A percentile compares a stretch with the other conserved stretches of the same genome.
Conservation (phyloP, 805 yeast species). For the Barnettozyma californica region DNA sequence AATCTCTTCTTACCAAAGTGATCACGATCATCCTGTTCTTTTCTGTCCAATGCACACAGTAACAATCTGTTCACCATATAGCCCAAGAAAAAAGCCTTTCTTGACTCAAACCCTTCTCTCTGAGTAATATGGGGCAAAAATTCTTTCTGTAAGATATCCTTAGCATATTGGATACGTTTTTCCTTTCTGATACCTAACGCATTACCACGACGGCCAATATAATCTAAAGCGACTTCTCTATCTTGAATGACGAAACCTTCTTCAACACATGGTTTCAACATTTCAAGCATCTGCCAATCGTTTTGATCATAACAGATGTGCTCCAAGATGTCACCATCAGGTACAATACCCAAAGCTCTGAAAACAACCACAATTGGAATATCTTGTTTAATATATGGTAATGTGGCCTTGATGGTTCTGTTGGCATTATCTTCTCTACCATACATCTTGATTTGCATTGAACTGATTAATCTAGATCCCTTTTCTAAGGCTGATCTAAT, state of each 20-base stretch:
- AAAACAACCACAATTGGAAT: slow-evolving; percentile 95
- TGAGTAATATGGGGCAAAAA: slow-evolving; percentile 96
- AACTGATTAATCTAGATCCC: slow-evolving; percentile 91
- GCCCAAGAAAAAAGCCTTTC: slow-evolving; percentile 96
- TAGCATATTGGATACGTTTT: slow-evolving; percentile 96
- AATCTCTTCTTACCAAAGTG: slow-evolving; percentile 98
- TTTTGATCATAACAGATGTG: slow-evolving; percentile 96
- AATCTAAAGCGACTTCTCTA: slow-evolving; percentile 95
- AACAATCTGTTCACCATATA: slow-evolving; percentile 95
- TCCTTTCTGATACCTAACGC: slow-evolving; percentile 95
- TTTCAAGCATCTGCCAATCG: slow-evolving; percentile 99
- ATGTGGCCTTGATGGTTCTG: slow-evolving; percentile 88
- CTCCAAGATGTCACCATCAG: slow-evolving; percentile 97
- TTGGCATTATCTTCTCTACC: slow-evolving; percentile 77
- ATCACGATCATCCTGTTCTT: slow-evolving; percentile 98
- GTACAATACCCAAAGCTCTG: slow-evolving; percentile 96
- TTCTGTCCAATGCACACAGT: slow-evolving; percentile 93
- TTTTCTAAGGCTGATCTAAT: slow-evolving; percentile 95
- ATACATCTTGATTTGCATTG: slow-evolving; percentile 88
- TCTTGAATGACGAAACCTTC: slow-evolving; percentile 98
- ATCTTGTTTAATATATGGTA: slow-evolving; percentile 95
- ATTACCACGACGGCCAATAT: slow-evolving; percentile 97
- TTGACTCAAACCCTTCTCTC: slow-evolving; percentile 92
- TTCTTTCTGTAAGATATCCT: slow-evolving; percentile 94
- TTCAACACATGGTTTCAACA: slow-evolving; percentile 98